Percentiles rank a stretch among this genome's conserved stretches.
phyloP scores from a whole-genome alignment of 176 grass and related monocot species.

The Aegilops longissima region DNA sequence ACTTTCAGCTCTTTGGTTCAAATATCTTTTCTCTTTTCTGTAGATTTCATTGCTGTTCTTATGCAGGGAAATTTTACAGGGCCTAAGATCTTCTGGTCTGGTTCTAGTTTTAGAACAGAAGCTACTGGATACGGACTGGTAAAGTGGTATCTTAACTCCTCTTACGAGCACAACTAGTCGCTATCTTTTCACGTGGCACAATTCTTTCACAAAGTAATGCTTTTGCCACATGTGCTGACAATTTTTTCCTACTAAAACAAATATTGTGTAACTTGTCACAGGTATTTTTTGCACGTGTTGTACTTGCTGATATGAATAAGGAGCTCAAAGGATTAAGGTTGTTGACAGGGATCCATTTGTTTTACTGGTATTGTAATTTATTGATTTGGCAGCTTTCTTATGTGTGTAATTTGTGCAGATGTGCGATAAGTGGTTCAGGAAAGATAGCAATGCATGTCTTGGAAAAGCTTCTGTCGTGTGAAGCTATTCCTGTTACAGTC shows the following conservation, averaged over 20 bases:
- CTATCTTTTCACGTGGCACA: not conserved
- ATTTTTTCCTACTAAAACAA: slow-evolving; percentile 2
- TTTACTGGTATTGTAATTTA: slow-evolving; percentile 27
- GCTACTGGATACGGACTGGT: slow-evolving; percentile 99
- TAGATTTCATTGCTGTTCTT: slow-evolving; percentile 59
- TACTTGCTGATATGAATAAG: slow-evolving; percentile 99
- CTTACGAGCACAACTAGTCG: slow-evolving; percentile 18
- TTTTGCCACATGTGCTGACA: slow-evolving; percentile 11
- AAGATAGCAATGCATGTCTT: slow-evolving; percentile 99
- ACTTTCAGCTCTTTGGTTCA: slow-evolving; percentile 21
- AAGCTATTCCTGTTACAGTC: slow-evolving; percentile 90
- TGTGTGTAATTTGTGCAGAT: slow-evolving; percentile 56
- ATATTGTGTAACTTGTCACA: slow-evolving; percentile 30
- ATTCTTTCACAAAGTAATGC: slow-evolving; percentile 24
- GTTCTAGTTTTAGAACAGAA: slow-evolving; percentile 98
- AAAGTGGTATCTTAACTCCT: slow-evolving; percentile 37
- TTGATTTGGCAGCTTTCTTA: slow-evolving; percentile 21
- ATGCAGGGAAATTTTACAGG: slow-evolving; percentile 99
- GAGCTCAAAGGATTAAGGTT: slow-evolving; percentile 99
- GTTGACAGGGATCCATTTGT: slow-evolving; percentile 24
- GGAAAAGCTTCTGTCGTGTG: slow-evolving; percentile 94
- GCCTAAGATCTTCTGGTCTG: slow-evolving; percentile 98
- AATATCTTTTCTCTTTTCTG: slow-evolving; percentile 24
- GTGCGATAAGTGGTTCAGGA: slow-evolving; percentile 89
- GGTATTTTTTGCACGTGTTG: slow-evolving; percentile 94